These are phyloP conservation scores for Diutina catenulata DNA, from an alignment of 1,139 yeast genomes.

Conservation along the genomic window DNA sequence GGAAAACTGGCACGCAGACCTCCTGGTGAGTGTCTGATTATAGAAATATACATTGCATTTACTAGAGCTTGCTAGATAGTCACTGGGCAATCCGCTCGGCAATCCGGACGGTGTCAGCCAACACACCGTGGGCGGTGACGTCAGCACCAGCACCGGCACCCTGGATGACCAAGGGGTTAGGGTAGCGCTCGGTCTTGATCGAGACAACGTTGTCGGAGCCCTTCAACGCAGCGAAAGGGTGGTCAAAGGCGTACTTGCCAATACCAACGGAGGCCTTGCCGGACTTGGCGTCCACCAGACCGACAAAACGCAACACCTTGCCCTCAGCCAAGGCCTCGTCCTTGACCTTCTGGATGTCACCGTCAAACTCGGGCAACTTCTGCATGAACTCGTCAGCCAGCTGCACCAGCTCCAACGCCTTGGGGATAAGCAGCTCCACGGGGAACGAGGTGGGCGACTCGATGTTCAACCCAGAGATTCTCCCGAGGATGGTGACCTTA, in stretches of 20 bases:
- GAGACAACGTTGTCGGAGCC: slow-evolving; percentile 95
- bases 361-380: slow-evolving; percentile 74
- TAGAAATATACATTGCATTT: too few species aligned
- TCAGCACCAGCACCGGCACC: slow-evolving; percentile 99
- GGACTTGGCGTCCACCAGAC: slow-evolving; percentile 68
- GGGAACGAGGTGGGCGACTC: slow-evolving; percentile 95
- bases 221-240: slow-evolving; percentile 90
- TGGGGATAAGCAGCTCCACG: slow-evolving; percentile 86
- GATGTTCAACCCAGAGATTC: slow-evolving; percentile 78
- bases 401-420: slow-evolving; percentile 61
- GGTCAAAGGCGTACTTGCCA: slow-evolving; percentile 73
- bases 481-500: slow-evolving; percentile 89
- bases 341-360: slow-evolving; percentile 64
- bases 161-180: slow-evolving; percentile 86
- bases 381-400: slow-evolving; percentile 70
- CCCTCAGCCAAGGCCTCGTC: slow-evolving; percentile 71
- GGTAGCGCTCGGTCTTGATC: slow-evolving; percentile 81
- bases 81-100: slow-evolving; percentile 66
- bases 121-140: slow-evolving; percentile 96
- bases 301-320: slow-evolving; percentile 88
- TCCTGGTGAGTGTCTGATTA: slow-evolving; percentile 1
- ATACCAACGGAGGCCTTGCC: slow-evolving; percentile 75
- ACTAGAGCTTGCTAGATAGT: slow-evolving; percentile 3
- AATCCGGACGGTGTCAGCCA: slow-evolving; percentile 83
- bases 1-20: slow-evolving; percentile 17